These are phyloP conservation scores for Camellia japonica DNA, from an alignment of 148 eudicot genomes.

Conservation along the genomic window DNA sequence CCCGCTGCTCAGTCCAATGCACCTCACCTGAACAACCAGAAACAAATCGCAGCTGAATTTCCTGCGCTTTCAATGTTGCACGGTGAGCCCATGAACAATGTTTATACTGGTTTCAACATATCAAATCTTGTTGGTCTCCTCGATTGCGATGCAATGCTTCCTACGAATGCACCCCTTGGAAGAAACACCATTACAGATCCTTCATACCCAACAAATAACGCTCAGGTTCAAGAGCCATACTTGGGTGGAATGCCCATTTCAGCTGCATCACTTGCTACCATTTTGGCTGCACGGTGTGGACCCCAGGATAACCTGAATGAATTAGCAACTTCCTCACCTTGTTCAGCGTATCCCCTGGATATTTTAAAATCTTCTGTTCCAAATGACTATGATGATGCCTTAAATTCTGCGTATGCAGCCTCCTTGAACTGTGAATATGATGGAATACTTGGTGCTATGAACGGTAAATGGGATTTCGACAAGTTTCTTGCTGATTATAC, in stretches of 20 bases:
- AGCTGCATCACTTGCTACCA: slow-evolving; percentile 30
- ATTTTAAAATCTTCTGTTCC: slow-evolving; percentile 24
- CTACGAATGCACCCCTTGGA: slow-evolving; percentile 12
- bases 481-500: slow-evolving; percentile 29
- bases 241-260: slow-evolving; percentile 29
- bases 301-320: slow-evolving; percentile 22
- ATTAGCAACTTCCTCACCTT: slow-evolving; percentile 19
- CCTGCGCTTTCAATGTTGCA: slow-evolving; percentile 39
- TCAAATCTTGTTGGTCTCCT: slow-evolving; percentile 13
- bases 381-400: slow-evolving; percentile 25
- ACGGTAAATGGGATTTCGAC: slow-evolving; percentile 41
- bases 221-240: slow-evolving; percentile 23
- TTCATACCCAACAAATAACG: slow-evolving; percentile 13
- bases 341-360: slow-evolving; percentile 24
- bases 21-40: slow-evolving; percentile 29
- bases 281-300: slow-evolving; percentile 28
- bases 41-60: slow-evolving; percentile 40
- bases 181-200: neutral
- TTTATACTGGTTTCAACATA: slow-evolving; percentile 9
- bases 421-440: slow-evolving; percentile 33
- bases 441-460: slow-evolving; percentile 27
- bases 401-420: slow-evolving; percentile 32
- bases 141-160: slow-evolving; percentile 15
- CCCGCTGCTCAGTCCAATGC: slow-evolving; percentile 28
- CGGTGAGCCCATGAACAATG: slow-evolving; percentile 35